Base-by-base conservation (phyloP, 2,329 filamentous ascomycete species). In the Lecanicillium sp. region DNA sequence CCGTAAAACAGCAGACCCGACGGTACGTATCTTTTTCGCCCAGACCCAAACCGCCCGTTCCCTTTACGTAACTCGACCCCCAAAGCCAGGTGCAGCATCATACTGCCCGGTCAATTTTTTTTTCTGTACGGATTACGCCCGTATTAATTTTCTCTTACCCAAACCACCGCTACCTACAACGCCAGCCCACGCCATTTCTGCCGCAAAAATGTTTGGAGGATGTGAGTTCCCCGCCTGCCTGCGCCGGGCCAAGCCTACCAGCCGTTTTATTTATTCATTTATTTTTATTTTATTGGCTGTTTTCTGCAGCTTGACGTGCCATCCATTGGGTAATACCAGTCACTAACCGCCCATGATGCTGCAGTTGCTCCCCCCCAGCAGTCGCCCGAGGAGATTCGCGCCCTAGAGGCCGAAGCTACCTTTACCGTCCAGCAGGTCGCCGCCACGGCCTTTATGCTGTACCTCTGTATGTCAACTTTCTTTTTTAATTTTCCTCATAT, bases 311-410 rank as follows among this genome's bases (percentile, higher is more conserved):
- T n/a, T n/a, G n/a, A 15, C 21, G 38, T 37, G 15, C 24, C 26
- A 24, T 23, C 15, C 11, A n/a, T 38, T 51, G 35, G 29, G 21
- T 44, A 35, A 38, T 45, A 51, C 35, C 17, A 45, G 14, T 29
- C 12, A 27, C 49, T 51, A 33, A 51, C 32, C 23, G 32, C n/a
- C 20, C 29, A 41, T 40, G 32, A 27, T 24, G 11, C 26, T 41
- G 27, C 61, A 85, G 81, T 81, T 72, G 81, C 75, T 56, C 77
- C 86, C 69, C 84, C 84, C 63, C 82, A 81, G 65, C 77, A 81
- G 59, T 81, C 81, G 51, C 71, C 78, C 51, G 81, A 84, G 66
- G 85, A 90, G 76, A 77, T 90, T 63, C 76, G 75, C 62, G 72
- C 74, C 60, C 76, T 83, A 64, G 86, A 90, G 73, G 72, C 73